Base-by-base conservation (phyloP, 116 monocot genomes). In the Posidonia oceanica region DNA sequence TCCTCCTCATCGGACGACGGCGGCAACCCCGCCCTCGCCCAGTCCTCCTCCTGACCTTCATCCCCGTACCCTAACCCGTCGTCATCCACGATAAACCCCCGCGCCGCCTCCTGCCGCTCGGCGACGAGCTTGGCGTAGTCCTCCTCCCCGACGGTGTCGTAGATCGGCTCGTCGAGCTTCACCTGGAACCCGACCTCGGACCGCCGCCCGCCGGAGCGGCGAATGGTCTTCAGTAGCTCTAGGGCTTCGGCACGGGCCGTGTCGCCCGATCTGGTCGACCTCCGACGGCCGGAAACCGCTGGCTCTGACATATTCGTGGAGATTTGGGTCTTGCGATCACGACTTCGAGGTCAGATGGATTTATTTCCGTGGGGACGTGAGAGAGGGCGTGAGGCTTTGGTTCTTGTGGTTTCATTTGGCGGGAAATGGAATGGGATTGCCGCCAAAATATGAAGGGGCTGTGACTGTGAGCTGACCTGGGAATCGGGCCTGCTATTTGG, bases 31-130 rank as follows among this genome's bases (percentile, higher is more conserved):
- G 78, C 78, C n/a, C 81, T 69, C 18, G 89, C 69, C 97, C 97
- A 97, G 67, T 97, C 97, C 81, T 89, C 97, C 76, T 97, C 97
- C 72, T 77, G 77, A 20, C 97, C 97, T 21, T 89, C 89, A 54
- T 97, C 97, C 20, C 66, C 75, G 74, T 97, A 97, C 1, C 97
- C 97, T 12, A 97, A 81, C 29, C 84, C 97, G 52, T 87, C 87
- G 68, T 97, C 93, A 48, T 91, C 97, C 15, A 97, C 87, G 63
- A 97, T 97, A 73, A 97, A 97, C 10, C 67, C 83, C 5, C 70
- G 62, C n/a, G 75, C 85, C 14, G 83, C 83, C 64, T 84, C 87
- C 42, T 93, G 81, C 60, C 97, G 85, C 59, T 75, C 75, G 52
- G 88, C 87, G 17, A 92, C 92, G 62, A 97, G 83, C 59, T 79